Evolutionary conservation across 768 basidiomycete species (phyloP).

Genomic region (Hebeloma cylindrosporum): DNA sequence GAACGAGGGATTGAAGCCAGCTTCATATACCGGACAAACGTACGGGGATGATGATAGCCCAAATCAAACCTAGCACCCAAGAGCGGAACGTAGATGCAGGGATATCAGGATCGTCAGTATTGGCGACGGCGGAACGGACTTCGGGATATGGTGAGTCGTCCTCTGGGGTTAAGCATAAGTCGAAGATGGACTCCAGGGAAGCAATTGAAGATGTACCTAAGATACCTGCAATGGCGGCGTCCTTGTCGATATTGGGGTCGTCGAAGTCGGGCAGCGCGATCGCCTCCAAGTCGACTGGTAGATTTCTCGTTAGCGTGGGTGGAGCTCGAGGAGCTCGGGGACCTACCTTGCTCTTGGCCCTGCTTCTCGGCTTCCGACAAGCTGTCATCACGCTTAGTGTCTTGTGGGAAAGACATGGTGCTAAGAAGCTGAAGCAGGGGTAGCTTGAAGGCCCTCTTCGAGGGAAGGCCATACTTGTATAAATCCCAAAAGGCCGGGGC

Average conservation of each 20-base stretch:
- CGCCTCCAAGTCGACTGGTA: conserved; percentile 27
- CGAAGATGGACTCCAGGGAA: conserved; percentile 25
- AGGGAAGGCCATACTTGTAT: conserved; percentile 29
- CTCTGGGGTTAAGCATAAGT: conserved; percentile 31
- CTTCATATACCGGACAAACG: conserved; percentile 8
- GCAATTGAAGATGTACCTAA: conserved; percentile 37
- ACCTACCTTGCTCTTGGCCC: conserved; percentile 20
- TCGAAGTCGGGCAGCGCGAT: conserved; percentile 43
- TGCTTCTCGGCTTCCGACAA: conserved; percentile 34
- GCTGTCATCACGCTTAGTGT: conserved; percentile 27
- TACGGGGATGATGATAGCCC: conserved; percentile 61
- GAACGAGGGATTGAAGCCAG: background rate
- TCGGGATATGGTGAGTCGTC: conserved; percentile 76
- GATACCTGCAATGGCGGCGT: conserved; percentile 41
- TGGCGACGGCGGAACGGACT: conserved; percentile 67
- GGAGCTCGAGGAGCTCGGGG: background rate
- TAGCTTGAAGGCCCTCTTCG: conserved; percentile 19
- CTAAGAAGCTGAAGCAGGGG: conserved; percentile 22
- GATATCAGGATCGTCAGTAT: conserved; percentile 67
- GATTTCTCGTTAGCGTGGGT: conserved; percentile 5
- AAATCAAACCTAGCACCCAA: conserved; percentile 71
- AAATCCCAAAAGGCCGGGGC: conserved; percentile 17
- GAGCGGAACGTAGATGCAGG: conserved; percentile 63
- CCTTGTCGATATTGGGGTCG: conserved; percentile 55
- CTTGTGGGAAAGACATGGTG: conserved; percentile 32